Evolutionary conservation across 2,329 filamentous ascomycete genomes (phyloP).

Genomic region (Aspergillus jensenii): DNA sequence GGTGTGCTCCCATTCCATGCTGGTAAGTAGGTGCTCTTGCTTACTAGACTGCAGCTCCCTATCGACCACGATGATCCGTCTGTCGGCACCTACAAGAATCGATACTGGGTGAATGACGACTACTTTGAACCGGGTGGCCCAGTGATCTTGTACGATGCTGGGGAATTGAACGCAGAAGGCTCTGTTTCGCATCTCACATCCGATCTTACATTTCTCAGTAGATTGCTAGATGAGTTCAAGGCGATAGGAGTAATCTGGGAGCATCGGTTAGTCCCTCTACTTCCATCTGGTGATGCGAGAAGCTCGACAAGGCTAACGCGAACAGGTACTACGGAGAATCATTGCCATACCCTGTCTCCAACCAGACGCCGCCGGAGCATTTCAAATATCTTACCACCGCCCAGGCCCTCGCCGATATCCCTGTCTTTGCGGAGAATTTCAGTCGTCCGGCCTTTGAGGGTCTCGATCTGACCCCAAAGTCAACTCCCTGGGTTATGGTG

Average conservation of each 20-base stretch:
- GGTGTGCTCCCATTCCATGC: conserved; percentile 7
- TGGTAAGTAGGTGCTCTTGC: neutral
- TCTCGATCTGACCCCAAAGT: conserved; percentile 39
- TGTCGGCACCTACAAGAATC: conserved; percentile 54
- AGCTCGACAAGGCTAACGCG: neutral
- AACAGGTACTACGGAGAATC: conserved; percentile 45
- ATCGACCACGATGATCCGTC: conserved; percentile 33
- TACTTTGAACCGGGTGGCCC: conserved; percentile 58
- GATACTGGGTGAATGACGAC: conserved; percentile 55
- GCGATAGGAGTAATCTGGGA: conserved; percentile 44
- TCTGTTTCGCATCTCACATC: conserved; percentile 11
- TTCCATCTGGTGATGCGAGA: neutral
- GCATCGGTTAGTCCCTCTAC: conserved; percentile 36
- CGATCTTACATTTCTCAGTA: conserved; percentile 26
- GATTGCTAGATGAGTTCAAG: conserved; percentile 36
- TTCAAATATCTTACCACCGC: conserved; percentile 43
- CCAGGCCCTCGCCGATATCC: conserved; percentile 47
- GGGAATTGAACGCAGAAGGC: conserved; percentile 43
- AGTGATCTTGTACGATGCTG: conserved; percentile 50
- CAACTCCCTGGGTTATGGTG: conserved; percentile 48
- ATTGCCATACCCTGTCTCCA: conserved; percentile 36
- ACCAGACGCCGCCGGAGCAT: conserved; percentile 39
- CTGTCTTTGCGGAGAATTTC: conserved; percentile 46
- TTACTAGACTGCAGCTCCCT: conserved; percentile 17
- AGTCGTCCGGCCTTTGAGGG: conserved; percentile 29